Conservation (phyloP, 73 alveolate genomes). For the Blepharisma japonicum region DNA sequence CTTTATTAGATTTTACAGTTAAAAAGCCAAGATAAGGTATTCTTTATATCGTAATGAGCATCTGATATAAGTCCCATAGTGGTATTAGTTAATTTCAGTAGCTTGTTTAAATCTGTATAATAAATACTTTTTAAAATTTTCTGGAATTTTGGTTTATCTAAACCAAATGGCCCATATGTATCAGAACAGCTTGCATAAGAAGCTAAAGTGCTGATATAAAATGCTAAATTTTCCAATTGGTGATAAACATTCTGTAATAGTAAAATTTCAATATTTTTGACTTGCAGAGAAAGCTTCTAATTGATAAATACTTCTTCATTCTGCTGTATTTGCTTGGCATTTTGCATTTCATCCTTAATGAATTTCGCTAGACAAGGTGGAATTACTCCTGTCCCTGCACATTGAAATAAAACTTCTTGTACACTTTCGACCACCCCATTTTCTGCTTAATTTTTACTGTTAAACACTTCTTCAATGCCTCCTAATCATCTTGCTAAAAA, state of each 20-base stretch:
- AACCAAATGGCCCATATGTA: not conserved
- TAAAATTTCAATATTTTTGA: not conserved
- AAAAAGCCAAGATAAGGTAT: constrained; percentile 7
- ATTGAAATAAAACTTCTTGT: not conserved
- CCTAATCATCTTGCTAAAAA: not conserved
- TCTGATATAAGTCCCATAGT: constrained; percentile 16
- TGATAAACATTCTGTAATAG: not conserved
- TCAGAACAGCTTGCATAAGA: not conserved
- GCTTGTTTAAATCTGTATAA: not conserved
- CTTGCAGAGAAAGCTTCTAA: not conserved
- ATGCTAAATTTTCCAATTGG: not conserved
- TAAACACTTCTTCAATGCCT: constrained; percentile 6
- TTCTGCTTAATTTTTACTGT: not conserved
- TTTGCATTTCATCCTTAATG: constrained; percentile 21
- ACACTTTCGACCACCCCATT: not conserved
- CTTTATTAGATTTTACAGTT: not conserved
- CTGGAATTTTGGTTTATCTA: not conserved
- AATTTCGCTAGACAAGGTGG: not conserved
- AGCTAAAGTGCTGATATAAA: not conserved
- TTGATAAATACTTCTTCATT: not conserved
- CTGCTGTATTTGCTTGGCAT: not conserved
- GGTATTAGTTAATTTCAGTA: not conserved
- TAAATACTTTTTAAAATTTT: not conserved
- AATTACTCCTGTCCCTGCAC: constrained; percentile 22
- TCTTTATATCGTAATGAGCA: constrained; percentile 8